A percentile compares a stretch with the other conserved stretches of the same genome.
phyloP scores from a whole-genome alignment of 108 stramenopile genomes.

The Schizochytrium sp. region DNA sequence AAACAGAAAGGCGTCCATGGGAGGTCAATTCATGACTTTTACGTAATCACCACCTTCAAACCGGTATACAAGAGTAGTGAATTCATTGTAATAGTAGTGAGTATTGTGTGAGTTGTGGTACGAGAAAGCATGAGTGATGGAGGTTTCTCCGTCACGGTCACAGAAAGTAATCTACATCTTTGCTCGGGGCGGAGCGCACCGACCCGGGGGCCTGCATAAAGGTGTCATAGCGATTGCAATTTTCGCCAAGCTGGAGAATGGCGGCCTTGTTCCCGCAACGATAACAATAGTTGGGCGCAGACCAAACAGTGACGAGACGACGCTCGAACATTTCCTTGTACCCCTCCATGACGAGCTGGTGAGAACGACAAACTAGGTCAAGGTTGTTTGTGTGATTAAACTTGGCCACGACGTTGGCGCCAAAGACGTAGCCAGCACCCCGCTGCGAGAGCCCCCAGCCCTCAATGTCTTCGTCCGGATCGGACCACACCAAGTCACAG shows the following conservation, averaged over 20 bases:
- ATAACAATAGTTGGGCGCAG: slow-evolving; percentile 94
- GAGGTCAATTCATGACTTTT: no score
- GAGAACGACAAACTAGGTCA: slow-evolving; percentile 80
- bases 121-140: no score
- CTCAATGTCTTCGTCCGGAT: slow-evolving; percentile 62
- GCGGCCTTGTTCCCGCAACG: slow-evolving; percentile 95
- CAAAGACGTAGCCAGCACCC: slow-evolving; percentile 86
- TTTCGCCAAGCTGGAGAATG: slow-evolving; percentile 51
- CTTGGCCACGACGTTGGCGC: slow-evolving; percentile 75
- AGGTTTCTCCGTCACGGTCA: not conserved
- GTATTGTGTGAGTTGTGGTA: no score
- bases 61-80: no score
- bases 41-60: no score
- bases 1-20: no score
- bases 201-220: not conserved
- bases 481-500: slow-evolving; percentile 77
- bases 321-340: slow-evolving; percentile 70
- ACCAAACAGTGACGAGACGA: slow-evolving; percentile 80
- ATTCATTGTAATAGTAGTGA: no score
- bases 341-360: slow-evolving; percentile 95
- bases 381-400: slow-evolving; percentile 81
- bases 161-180: slow-evolving; percentile 8
- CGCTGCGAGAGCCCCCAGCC: slow-evolving; percentile 57
- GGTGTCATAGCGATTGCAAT: not conserved
- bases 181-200: not conserved